Conservation (phyloP, 768 basidiomycete genomes). For the Leccinum variicolor region DNA sequence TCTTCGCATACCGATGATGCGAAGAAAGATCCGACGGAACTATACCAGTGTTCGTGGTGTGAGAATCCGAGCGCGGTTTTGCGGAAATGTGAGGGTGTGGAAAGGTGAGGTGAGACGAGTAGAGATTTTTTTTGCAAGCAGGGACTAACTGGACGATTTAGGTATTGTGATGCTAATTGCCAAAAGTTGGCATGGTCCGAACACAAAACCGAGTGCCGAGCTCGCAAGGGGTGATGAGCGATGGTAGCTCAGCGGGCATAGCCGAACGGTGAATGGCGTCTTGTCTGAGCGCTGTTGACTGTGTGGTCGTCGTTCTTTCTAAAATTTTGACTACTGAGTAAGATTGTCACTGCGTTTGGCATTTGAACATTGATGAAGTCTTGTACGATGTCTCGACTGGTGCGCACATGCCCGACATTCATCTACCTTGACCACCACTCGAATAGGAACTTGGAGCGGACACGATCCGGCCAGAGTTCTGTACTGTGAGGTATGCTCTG, state of each 20-base stretch:
- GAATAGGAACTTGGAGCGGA: not conserved
- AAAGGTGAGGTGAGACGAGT: slow-evolving; percentile 34
- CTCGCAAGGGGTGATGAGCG: not conserved
- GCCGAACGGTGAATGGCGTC: not conserved
- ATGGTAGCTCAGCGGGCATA: not conserved
- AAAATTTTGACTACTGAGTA: not conserved
- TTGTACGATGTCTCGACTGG: not conserved
- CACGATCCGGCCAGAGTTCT: not conserved
- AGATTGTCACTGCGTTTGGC: not conserved
- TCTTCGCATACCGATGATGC: too few species aligned
- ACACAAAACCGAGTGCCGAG: slow-evolving; percentile 9
- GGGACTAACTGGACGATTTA: not conserved
- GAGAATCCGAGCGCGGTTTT: slow-evolving; percentile 58
- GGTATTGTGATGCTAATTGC: slow-evolving; percentile 16
- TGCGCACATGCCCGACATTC: not conserved
- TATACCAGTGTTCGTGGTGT: slow-evolving; percentile 63
- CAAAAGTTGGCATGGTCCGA: slow-evolving; percentile 16
- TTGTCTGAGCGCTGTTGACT: not conserved
- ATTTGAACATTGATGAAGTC: not conserved
- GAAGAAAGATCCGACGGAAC: slow-evolving; percentile 35
- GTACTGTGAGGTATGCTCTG: not conserved
- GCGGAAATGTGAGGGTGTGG: slow-evolving; percentile 48
- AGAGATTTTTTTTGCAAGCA: not conserved
- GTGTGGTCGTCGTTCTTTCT: not conserved
- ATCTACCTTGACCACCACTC: not conserved